These are phyloP conservation scores for Solanum chmielewskii DNA, from an alignment of 257 asterid genomes.

Conservation along the genomic window DNA sequence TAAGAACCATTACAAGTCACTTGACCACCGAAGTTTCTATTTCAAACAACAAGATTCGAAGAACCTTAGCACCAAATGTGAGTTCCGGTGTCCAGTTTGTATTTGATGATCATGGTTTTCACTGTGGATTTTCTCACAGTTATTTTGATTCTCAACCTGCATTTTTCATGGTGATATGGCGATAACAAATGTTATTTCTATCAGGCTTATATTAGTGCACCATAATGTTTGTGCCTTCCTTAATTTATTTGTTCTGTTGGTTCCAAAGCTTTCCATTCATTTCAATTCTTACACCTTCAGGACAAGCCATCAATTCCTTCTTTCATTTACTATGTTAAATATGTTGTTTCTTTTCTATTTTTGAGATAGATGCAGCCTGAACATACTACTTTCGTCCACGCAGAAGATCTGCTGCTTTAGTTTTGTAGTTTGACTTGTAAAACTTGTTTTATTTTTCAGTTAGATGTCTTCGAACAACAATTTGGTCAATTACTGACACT, in stretches of 20 bases:
- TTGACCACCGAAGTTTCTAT: conserved; percentile 61
- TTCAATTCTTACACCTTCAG: background rate
- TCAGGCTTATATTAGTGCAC: background rate
- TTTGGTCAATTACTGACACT: background rate
- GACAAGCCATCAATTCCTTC: background rate
- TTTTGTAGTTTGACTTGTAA: background rate
- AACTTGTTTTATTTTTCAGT: background rate
- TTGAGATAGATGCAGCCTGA: background rate
- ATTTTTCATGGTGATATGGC: background rate
- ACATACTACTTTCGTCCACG: background rate
- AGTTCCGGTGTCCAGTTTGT: background rate
- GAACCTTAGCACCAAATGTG: conserved; percentile 45
- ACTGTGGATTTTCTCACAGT: background rate
- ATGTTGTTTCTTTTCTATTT: background rate
- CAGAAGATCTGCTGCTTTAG: background rate
- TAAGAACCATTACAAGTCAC: conserved; percentile 55
- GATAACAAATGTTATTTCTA: background rate
- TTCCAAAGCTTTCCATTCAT: background rate
- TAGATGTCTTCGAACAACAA: background rate
- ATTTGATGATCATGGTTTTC: background rate
- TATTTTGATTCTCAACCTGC: background rate
- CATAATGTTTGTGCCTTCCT: background rate
- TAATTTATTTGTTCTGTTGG: background rate
- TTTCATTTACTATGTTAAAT: background rate
- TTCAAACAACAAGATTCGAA: conserved; percentile 68